A percentile compares a stretch with the other conserved stretches of the same genome.
phyloP scores from a whole-genome alignment of 371 early-diverging fungal species.

The Actinomortierella ambigua region DNA sequence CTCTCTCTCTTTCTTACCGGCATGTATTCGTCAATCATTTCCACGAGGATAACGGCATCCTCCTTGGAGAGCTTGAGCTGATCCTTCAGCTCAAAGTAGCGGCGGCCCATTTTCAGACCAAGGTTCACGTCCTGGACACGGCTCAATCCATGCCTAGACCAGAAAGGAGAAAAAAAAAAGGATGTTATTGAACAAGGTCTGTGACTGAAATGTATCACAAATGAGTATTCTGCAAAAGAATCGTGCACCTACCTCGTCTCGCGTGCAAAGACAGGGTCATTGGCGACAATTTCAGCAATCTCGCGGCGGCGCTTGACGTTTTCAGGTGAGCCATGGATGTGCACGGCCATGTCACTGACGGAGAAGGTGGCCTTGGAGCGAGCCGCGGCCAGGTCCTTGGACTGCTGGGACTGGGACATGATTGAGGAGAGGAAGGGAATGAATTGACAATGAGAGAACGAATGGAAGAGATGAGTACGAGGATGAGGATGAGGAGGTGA shows the following conservation, averaged over 20 bases:
- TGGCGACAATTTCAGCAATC: conserved; percentile 43
- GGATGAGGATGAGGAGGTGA: conserved; percentile 4
- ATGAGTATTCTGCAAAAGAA: no score
- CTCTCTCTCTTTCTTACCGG: no score
- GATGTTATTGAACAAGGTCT: neutral
- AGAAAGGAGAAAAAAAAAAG: neutral
- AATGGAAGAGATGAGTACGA: neutral
- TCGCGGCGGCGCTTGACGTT: conserved; percentile 38
- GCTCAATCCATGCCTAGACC: conserved; percentile 16
- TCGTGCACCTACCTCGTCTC: conserved; percentile 15
- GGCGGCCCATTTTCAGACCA: conserved; percentile 35
- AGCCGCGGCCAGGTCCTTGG: conserved; percentile 53
- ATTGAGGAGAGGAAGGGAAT: conserved; percentile 3
- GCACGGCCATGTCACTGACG: conserved; percentile 42
- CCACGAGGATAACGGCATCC: conserved; percentile 8
- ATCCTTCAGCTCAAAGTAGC: conserved; percentile 34
- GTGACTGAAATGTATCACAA: no score
- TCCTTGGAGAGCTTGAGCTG: conserved; percentile 33
- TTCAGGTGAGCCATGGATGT: conserved; percentile 50
- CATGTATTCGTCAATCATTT: no score
- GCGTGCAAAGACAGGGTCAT: conserved; percentile 54
- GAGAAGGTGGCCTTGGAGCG: conserved; percentile 54
- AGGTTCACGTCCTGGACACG: conserved; percentile 49
- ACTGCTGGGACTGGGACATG: conserved; percentile 33
- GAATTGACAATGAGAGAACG: neutral